Evolutionary conservation across 2,329 filamentous ascomycete genomes (phyloP).

Genomic region (Epichloe sibirici): DNA sequence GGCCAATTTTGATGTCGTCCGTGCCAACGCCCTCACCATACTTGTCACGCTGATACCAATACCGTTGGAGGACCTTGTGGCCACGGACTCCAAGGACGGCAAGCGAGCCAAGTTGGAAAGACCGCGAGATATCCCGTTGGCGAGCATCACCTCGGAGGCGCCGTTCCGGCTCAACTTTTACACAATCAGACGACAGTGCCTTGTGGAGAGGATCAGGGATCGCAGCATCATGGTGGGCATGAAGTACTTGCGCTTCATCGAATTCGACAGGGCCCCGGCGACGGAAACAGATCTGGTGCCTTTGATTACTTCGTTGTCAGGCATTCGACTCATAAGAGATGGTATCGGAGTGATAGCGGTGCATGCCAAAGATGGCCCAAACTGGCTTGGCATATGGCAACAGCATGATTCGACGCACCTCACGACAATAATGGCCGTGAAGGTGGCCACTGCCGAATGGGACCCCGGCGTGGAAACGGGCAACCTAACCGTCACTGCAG

Average conservation of each 20-base stretch:
- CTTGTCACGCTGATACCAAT: conserved; percentile 6
- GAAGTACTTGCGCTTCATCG: conserved; percentile 5
- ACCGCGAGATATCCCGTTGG: not conserved
- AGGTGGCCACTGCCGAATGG: conserved; percentile 4
- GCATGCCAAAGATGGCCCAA: conserved; percentile 4
- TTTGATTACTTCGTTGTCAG: not conserved
- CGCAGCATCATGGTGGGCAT: conserved; percentile 1
- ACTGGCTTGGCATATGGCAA: conserved; percentile 7
- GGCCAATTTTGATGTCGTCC: conserved; percentile 7
- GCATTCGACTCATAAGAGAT: conserved; percentile 5
- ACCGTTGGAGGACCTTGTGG: conserved; percentile 4
- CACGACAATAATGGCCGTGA: not conserved
- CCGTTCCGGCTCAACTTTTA: conserved; percentile 7
- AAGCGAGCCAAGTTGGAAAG: conserved; percentile 1
- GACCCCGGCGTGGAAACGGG: not conserved
- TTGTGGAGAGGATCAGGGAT: conserved; percentile 1
- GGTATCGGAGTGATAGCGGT: conserved; percentile 4
- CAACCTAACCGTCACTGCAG: conserved; percentile 2
- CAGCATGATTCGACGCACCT: conserved; percentile 1
- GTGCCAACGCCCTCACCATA: conserved; percentile 7
- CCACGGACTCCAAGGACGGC: not conserved
- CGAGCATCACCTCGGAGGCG: not conserved
- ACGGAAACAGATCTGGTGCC: not conserved
- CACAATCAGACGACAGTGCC: conserved; percentile 3
- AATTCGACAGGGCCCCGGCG: conserved; percentile 2